Base-by-base conservation (phyloP, 192 early-diverging fungal genomes). In the Umbelopsis ramanniana region DNA sequence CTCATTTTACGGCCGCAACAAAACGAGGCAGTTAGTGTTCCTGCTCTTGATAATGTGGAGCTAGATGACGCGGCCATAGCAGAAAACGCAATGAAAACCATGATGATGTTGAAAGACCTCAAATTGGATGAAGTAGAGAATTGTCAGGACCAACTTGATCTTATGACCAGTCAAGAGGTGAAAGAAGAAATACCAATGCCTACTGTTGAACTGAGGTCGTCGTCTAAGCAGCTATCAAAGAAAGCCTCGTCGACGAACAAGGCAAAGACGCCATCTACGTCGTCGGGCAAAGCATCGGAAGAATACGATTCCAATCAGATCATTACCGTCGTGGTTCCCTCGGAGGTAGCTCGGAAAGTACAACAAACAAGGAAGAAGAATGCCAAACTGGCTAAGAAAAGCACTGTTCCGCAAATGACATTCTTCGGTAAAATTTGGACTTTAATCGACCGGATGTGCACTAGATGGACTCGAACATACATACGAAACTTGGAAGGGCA, bases 391-490 rank as follows among this genome's bases (percentile, higher is more conserved):
- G 71, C 52, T 26, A 53, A 46, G 54, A 57, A 57, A 15, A 57
- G 54, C 22, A 57, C 21, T 29, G 54, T 57, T 29, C 77, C 72
- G 2, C 57, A 77, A 33, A 70, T 83, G 71, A 75, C 81, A 68
- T 45, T 83, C 8, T 83, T 83, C 77, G 81, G 81, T 10, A 80
- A 72, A 15, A 80, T 80, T 5, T 83, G 81, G 81, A 83, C 81
- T 7, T 40, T 79, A 21, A 35, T 83, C 2, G 81, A 83, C 43
- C 45, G 75, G 22, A 79, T 83, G 72, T 70, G 75, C 7, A 80
- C 81, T 6, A 33, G 55, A 37, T 54, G 68, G 10, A 83, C 81
- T 6, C 54, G 78, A 43, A 9, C 1, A 10, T 80, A 72, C 40
- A 67, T 82, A 22, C 54, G 54, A 57, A 57, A 57, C 26, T 29